Conservation (phyloP, 352 stramenopile genomes). For the Phytopythium mirpurense region DNA sequence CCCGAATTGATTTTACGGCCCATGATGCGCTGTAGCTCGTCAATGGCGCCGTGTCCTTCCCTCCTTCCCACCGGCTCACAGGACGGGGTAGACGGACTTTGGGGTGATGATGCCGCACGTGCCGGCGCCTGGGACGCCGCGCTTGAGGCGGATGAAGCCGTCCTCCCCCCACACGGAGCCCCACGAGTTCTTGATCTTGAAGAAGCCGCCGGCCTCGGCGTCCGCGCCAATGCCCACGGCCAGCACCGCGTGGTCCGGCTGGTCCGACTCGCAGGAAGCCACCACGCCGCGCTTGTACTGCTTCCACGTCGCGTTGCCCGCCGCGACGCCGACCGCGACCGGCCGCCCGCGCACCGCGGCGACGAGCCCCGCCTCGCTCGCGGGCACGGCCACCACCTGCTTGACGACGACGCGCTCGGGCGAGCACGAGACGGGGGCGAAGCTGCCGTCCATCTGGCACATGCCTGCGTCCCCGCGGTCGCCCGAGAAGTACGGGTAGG, state of each 20-base stretch:
- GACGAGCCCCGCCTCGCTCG: constrained; percentile 79
- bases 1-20: no score
- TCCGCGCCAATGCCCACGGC: constrained; percentile 91
- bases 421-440: constrained; percentile 18
- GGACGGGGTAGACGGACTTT: constrained; percentile 54
- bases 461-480: constrained; percentile 18
- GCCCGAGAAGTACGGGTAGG: constrained; percentile 82
- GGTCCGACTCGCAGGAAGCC: constrained; percentile 59
- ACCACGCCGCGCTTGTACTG: constrained; percentile 96
- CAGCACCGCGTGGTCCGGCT: constrained; percentile 97
- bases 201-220: constrained; percentile 42
- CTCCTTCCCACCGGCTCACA: constrained; percentile 14
- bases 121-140: constrained; percentile 42
- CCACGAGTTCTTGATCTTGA: constrained; percentile 99
- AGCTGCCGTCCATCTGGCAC: constrained; percentile 15
- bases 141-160: constrained; percentile 93
- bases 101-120: constrained; percentile 51
- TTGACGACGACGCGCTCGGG: constrained; percentile 25
- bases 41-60: no score
- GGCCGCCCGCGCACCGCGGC: constrained; percentile 88
- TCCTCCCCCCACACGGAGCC: constrained; percentile 89
- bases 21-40: no score
- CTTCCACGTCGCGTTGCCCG: constrained; percentile 94
- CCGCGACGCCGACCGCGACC: constrained; percentile 93
- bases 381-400: constrained; percentile 48